Percentiles rank a stretch among this genome's conserved stretches.
These are phyloP conservation scores for Diplodia intermedia DNA, from an alignment of 2,329 filamentous ascomycete genomes.

Conservation along the genomic window DNA sequence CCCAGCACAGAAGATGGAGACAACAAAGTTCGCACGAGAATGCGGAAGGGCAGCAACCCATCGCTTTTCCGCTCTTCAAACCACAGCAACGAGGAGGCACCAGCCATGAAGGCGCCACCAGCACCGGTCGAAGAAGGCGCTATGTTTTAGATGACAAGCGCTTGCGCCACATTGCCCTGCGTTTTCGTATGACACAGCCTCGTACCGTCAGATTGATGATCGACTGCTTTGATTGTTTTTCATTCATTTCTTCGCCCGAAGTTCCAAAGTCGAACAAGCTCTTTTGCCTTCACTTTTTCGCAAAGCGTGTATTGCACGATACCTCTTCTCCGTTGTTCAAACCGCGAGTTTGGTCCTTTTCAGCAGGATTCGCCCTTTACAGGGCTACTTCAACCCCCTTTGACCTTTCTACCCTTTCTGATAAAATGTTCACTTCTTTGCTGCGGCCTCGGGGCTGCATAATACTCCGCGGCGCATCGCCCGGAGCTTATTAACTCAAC, in stretches of 20 bases:
- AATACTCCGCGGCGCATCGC: background rate
- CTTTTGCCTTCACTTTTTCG: constrained; percentile 14
- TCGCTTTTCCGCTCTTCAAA: constrained; percentile 10
- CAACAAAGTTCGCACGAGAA: constrained; percentile 8
- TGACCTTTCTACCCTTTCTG: background rate
- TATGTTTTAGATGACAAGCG: constrained; percentile 31
- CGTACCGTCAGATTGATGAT: background rate
- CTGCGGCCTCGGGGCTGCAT: background rate
- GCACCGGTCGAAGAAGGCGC: constrained; percentile 29
- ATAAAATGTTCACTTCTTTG: background rate
- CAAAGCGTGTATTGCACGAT: constrained; percentile 29
- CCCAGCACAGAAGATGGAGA: constrained; percentile 29
- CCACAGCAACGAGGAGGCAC: background rate
- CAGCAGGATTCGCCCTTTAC: background rate
- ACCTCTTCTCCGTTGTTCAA: constrained; percentile 23
- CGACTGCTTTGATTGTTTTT: background rate
- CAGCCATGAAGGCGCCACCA: constrained; percentile 18
- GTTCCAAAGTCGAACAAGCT: constrained; percentile 12
- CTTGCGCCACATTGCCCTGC: background rate
- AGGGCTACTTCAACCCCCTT: background rate
- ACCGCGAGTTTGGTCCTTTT: background rate
- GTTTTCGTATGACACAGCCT: background rate
- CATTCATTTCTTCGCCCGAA: constrained; percentile 12
- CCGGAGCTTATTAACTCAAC: background rate
- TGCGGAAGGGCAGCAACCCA: constrained; percentile 25